Evolutionary conservation across 192 early-diverging fungal genomes (phyloP).

Genomic region (Gaertneriomyces semiglobifer): DNA sequence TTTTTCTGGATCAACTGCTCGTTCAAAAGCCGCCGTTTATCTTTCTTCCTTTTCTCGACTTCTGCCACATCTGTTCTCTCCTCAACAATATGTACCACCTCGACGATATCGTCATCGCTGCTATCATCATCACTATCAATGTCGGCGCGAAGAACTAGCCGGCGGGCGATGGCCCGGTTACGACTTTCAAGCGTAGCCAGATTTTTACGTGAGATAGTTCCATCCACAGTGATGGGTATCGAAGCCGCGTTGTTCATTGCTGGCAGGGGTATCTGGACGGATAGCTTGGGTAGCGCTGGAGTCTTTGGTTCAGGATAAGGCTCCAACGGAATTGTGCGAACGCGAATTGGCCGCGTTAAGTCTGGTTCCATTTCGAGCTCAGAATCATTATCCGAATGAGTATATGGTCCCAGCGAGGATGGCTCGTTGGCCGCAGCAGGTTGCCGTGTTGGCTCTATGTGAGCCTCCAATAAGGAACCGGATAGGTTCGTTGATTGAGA

Average conservation of each 20-base stretch:
- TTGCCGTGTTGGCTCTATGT: too few relatives aligned
- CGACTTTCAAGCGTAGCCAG: not conserved
- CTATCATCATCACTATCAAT: not conserved
- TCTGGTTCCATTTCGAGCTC: too few relatives aligned
- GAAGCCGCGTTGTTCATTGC: not conserved
- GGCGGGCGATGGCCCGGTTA: not conserved
- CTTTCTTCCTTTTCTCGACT: not conserved
- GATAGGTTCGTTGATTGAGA: too few relatives aligned
- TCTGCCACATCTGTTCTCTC: not conserved
- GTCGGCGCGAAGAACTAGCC: not conserved
- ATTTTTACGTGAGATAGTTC: not conserved
- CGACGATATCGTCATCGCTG: not conserved
- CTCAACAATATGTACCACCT: not conserved
- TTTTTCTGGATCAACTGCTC: slow-evolving; percentile 10
- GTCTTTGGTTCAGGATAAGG: too few relatives aligned
- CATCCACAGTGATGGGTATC: slow-evolving; percentile 5
- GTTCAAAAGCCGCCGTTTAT: not conserved
- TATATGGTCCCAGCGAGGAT: too few relatives aligned
- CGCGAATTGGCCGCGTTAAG: too few relatives aligned
- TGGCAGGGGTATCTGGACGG: not conserved
- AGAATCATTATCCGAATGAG: too few relatives aligned
- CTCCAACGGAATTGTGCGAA: too few relatives aligned
- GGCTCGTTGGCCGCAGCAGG: too few relatives aligned
- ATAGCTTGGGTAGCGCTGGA: too few relatives aligned
- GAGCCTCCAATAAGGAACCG: too few relatives aligned